phyloP scores from a whole-genome alignment of 495 filamentous ascomycete species.

The Penicillium riverlandense region DNA sequence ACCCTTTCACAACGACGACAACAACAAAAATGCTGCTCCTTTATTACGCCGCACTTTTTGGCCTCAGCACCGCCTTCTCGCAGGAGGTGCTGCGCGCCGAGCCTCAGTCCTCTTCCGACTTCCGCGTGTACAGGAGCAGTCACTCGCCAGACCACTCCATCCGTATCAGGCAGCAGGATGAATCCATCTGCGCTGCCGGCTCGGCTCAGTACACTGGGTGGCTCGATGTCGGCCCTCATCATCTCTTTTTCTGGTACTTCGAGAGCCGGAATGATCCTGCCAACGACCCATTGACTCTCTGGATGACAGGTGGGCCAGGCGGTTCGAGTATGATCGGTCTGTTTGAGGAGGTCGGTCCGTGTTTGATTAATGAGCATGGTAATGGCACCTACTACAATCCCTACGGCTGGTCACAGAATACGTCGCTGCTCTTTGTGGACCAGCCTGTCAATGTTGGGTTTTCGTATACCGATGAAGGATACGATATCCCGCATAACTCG shows the following conservation, averaged over 20 bases:
- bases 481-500: conserved; percentile 19
- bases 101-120: not conserved
- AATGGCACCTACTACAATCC: conserved; percentile 45
- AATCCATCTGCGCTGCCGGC: conserved; percentile 28
- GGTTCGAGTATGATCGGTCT: conserved; percentile 54
- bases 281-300: conserved; percentile 45
- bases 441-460: conserved; percentile 59
- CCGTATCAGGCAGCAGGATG: conserved; percentile 31
- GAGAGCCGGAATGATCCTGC: conserved; percentile 36
- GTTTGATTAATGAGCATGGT: conserved; percentile 43
- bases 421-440: conserved; percentile 60
- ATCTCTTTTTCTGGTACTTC: conserved; percentile 48
- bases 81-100: conserved; percentile 5
- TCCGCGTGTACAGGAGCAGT: conserved; percentile 11
- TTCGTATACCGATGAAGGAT: conserved; percentile 32
- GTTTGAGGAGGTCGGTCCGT: conserved; percentile 58
- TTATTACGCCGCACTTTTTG: conserved; percentile 1
- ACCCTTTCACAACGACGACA: too few species aligned
- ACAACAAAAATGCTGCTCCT: not conserved
- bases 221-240: conserved; percentile 25
- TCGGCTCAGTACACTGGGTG: conserved; percentile 35
- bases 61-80: conserved; percentile 2
- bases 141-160: conserved; percentile 26
- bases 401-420: conserved; percentile 55
- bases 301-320: conserved; percentile 54